These are phyloP conservation scores for Citrus reticulata DNA, from an alignment of 345 rosid genomes.

Conservation along the genomic window DNA sequence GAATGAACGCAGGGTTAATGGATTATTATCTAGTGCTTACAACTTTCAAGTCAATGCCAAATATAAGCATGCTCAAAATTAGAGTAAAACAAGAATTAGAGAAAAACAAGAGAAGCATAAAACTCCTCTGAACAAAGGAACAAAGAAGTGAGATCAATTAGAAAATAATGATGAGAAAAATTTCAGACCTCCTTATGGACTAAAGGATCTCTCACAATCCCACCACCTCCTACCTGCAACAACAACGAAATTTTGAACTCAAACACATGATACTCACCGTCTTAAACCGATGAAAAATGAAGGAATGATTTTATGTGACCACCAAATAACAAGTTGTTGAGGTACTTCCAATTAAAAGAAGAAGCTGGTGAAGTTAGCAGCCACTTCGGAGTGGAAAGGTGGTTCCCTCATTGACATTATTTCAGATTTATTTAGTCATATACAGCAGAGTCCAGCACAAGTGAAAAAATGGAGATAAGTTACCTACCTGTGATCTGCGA, in stretches of 20 bases:
- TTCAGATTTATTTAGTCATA: background rate
- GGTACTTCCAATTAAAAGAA: background rate
- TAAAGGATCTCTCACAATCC: slow-evolving; percentile 86
- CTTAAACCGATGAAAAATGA: background rate
- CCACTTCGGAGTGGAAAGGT: background rate
- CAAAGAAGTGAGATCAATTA: background rate
- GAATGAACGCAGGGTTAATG: background rate
- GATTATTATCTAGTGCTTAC: background rate
- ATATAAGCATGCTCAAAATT: background rate
- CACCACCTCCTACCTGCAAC: slow-evolving; percentile 86
- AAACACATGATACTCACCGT: background rate
- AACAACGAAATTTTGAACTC: background rate
- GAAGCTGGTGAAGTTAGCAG: background rate
- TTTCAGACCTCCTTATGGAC: slow-evolving; percentile 79
- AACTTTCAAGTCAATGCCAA: background rate
- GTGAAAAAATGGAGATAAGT: background rate
- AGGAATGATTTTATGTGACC: background rate
- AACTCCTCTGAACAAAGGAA: background rate
- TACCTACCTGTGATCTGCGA: slow-evolving; percentile 76
- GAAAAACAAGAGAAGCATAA: background rate
- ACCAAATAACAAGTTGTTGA: background rate
- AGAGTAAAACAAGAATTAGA: background rate
- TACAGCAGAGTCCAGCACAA: background rate
- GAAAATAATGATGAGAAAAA: background rate
- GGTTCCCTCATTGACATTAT: background rate